Evolutionary conservation across 495 filamentous ascomycete genomes (phyloP), one percentile per base, ranked within the genome.

Genomic region (Talaromyces ruber): DNA sequence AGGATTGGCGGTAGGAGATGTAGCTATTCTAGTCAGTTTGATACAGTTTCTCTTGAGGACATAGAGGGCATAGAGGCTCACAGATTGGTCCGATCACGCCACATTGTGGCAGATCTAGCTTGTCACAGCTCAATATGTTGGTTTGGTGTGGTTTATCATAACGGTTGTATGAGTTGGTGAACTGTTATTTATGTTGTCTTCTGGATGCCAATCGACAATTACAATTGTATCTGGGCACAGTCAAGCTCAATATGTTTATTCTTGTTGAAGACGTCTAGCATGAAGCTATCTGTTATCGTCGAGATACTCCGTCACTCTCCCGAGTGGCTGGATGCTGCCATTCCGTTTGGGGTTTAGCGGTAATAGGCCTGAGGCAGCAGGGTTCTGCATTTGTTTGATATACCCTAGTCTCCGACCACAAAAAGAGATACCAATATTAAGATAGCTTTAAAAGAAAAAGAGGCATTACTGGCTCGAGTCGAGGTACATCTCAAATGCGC

Each of bases 51-150:
- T 16, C 21, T 47, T 47, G 43, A n/a, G n/a, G n/a, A 47, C 4
- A 45, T 45, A 7, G 4, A n/a, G 61, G 30, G 16, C 51, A 63
- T 53, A 60, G 55, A 24, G 12, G 68, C 82, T 63, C 83, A 97
- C 93, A 98, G 88, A 72, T 98, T 98, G 56, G 95, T 98, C 77
- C 94, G 86, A 83, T 98, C 94, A 79, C 94, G 91, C 90, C 91
- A 97, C 89, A 96, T 93, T 68, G 80, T 86, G 84, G 79, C 58
- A 60, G 39, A 60, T 32, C 59, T 30, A 30, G 59, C 54, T 57
- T 57, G 26, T 34, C 54, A 30, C 24, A 57, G 54, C 54, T 57
- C 26, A 32, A 57, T 30, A 34, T 30, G 26, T 21, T 6, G 54
- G 54, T 4, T 25, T 28, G 51, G 16, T 54, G 51, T 28, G 51